Evolutionary conservation across 345 rosid genomes (phyloP).

Genomic region (Boechera stricta): DNA sequence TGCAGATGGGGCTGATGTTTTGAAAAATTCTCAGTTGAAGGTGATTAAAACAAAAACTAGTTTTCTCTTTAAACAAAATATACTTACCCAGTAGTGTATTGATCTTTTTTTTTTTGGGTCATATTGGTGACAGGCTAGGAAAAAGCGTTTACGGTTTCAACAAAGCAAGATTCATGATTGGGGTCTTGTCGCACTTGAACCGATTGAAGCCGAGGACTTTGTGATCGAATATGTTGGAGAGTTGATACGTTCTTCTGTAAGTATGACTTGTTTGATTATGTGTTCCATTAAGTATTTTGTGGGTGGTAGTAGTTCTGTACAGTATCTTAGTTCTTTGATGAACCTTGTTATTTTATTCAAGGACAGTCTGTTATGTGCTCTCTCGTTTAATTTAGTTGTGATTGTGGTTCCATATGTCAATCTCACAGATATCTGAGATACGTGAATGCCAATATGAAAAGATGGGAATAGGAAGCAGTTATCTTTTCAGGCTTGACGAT

Average conservation of each 20-base stretch:
- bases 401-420: constrained; percentile 31
- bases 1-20: constrained; percentile 93
- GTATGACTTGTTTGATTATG: constrained; percentile 38
- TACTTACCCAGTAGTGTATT: constrained; percentile 6
- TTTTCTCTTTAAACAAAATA: constrained; percentile 34
- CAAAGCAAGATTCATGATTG: constrained; percentile 98
- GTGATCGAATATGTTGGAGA: constrained; percentile 99
- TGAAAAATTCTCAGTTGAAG: constrained; percentile 93
- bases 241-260: constrained; percentile 88
- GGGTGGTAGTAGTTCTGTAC: neutral
- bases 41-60: constrained; percentile 47
- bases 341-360: constrained; percentile 8
- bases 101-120: neutral
- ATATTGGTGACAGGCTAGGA: constrained; percentile 72
- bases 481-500: constrained; percentile 97
- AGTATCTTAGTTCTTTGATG: constrained; percentile 23
- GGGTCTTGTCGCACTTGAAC: constrained; percentile 96
- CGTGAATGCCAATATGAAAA: constrained; percentile 93
- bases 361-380: constrained; percentile 1
- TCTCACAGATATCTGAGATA: constrained; percentile 90
- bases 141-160: constrained; percentile 88
- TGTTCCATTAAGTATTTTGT: constrained; percentile 6
- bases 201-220: constrained; percentile 97
- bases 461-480: constrained; percentile 99
- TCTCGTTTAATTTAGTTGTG: constrained; percentile 22